Evolutionary conservation across 2,329 filamentous ascomycete genomes (phyloP).

Genomic region (Escovopsis weberi): DNA sequence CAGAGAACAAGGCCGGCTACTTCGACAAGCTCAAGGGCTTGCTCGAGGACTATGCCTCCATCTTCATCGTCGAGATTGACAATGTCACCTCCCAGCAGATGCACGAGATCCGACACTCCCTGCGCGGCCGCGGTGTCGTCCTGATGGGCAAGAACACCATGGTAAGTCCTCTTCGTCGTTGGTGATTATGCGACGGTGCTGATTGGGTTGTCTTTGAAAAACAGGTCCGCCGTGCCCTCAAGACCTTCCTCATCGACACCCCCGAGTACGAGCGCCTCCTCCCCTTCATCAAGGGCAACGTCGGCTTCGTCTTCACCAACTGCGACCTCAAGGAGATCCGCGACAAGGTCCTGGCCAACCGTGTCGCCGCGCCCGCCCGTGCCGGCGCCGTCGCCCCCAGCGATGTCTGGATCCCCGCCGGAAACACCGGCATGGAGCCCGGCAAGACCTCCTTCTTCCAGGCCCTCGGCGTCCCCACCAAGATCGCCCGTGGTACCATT

Average conservation of each 20-base stretch:
- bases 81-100: constrained; percentile 99
- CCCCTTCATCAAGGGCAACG: constrained; percentile 90
- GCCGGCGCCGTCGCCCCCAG: constrained; percentile 87
- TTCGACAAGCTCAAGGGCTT: constrained; percentile 99
- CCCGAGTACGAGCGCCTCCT: constrained; percentile 98
- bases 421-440: constrained; percentile 99
- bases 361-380: constrained; percentile 93
- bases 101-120: constrained; percentile 95
- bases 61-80: constrained; percentile 96
- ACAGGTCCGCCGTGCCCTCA: constrained; percentile 88
- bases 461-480: constrained; percentile 99
- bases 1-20: constrained; percentile 85
- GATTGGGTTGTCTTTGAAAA: constrained; percentile 3
- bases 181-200: constrained; percentile 3
- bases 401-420: constrained; percentile 91
- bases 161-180: constrained; percentile 37
- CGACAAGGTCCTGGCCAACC: constrained; percentile 91
- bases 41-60: constrained; percentile 89
- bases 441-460: constrained; percentile 99
- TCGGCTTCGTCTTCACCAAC: constrained; percentile 99
- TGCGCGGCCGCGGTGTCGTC: constrained; percentile 85
- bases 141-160: constrained; percentile 99
- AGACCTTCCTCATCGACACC: constrained; percentile 78
- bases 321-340: constrained; percentile 79
- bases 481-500: constrained; percentile 99